These are phyloP conservation scores for Arachnomyces sp. DNA, from an alignment of 2,329 filamentous ascomycete species.

Conservation along the genomic window DNA sequence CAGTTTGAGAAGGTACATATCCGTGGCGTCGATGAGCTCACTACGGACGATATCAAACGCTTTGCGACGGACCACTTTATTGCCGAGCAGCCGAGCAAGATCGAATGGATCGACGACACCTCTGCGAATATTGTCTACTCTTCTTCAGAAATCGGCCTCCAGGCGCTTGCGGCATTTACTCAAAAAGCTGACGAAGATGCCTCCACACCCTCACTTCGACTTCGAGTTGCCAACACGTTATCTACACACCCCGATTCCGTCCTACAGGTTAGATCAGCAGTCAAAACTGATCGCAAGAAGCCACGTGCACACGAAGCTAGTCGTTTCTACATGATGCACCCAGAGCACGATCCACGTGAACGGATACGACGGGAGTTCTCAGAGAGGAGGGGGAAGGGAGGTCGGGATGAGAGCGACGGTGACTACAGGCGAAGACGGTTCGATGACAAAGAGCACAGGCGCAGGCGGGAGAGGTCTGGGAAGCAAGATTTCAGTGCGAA, in stretches of 20 bases:
- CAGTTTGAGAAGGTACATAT: constrained; percentile 65
- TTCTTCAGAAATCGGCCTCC: constrained; percentile 43
- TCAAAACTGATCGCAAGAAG: constrained; percentile 69
- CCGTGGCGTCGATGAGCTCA: constrained; percentile 71
- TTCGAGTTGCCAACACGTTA: constrained; percentile 61
- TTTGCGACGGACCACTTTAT: constrained; percentile 64
- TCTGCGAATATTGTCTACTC: constrained; percentile 80
- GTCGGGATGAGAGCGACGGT: constrained; percentile 29
- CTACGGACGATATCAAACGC: constrained; percentile 67
- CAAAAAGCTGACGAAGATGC: constrained; percentile 25
- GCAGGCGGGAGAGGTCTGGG: constrained; percentile 39
- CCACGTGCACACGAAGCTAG: constrained; percentile 70
- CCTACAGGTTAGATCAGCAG: constrained; percentile 65
- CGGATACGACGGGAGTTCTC: constrained; percentile 49
- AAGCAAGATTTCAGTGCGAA: constrained; percentile 60
- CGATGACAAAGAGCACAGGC: constrained; percentile 49
- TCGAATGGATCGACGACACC: constrained; percentile 94
- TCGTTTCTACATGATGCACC: constrained; percentile 85
- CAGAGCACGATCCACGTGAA: constrained; percentile 77
- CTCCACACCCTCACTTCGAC: constrained; percentile 52
- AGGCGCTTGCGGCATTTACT: constrained; percentile 46
- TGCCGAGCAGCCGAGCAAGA: constrained; percentile 45
- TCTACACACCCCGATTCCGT: constrained; percentile 59
- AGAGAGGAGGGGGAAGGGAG: constrained; percentile 35
- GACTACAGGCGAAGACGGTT: constrained; percentile 48